phyloP scores from a whole-genome alignment of 1,139 yeast species.

The Debaryomycetaceae sp. region DNA sequence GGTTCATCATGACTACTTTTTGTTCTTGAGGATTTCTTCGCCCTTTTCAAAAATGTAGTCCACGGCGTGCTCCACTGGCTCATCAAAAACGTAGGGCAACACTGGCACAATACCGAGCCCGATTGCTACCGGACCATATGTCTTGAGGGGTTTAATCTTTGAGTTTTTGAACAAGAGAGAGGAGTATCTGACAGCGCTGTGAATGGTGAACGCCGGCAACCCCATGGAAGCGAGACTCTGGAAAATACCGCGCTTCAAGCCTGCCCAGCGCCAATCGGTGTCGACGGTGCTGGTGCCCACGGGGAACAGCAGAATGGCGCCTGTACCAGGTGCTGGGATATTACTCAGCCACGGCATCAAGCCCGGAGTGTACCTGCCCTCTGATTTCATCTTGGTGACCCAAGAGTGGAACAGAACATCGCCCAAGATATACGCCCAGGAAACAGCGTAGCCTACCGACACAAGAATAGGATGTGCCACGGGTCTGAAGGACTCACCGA shows the following conservation, averaged over 20 bases:
- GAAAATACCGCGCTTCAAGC: conserved; percentile 62
- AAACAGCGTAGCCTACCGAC: conserved; percentile 56
- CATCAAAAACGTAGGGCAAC: conserved; percentile 70
- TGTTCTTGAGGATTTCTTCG: conserved; percentile 21
- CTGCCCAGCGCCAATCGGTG: conserved; percentile 55
- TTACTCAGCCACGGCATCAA: conserved; percentile 64
- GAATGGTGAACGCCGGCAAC: conserved; percentile 78
- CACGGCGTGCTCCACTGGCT: conserved; percentile 66
- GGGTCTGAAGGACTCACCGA: conserved; percentile 85
- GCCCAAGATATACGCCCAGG: conserved; percentile 72
- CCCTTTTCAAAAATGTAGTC: conserved; percentile 57
- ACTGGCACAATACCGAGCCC: conserved; percentile 74
- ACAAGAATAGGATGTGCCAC: conserved; percentile 66
- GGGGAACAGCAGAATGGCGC: conserved; percentile 23
- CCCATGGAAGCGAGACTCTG: conserved; percentile 83
- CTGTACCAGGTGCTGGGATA: conserved; percentile 32
- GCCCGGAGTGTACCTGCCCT: conserved; percentile 55
- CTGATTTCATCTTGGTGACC: conserved; percentile 59
- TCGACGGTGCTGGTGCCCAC: conserved; percentile 22
- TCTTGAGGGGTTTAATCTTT: conserved; percentile 27
- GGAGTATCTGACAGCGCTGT: conserved; percentile 64
- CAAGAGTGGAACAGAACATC: conserved; percentile 71
- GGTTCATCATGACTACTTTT: too few species aligned
- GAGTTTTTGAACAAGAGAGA: conserved; percentile 45
- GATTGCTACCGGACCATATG: conserved; percentile 68